These are phyloP conservation scores for Cucurbita maxima DNA, from an alignment of 306 rosid species.

Conservation along the genomic window DNA sequence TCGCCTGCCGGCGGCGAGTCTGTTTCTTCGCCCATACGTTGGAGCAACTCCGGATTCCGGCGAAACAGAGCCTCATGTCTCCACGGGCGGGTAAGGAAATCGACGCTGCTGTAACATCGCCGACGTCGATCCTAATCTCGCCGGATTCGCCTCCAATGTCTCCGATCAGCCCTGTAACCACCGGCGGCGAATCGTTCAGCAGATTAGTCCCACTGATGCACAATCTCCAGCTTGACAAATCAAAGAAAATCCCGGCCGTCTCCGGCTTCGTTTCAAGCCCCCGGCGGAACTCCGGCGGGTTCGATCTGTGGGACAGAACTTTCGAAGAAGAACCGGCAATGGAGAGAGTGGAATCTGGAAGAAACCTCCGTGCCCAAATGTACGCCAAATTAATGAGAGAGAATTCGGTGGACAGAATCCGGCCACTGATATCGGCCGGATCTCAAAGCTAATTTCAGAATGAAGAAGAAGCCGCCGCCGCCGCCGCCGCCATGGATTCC, in stretches of 20 bases:
- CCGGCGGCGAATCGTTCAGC: constrained; percentile 12
- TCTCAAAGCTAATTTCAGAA: constrained; percentile 31
- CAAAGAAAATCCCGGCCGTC: constrained; percentile 4
- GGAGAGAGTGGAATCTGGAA: constrained; percentile 92
- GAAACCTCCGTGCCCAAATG: constrained; percentile 48
- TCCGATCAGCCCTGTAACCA: constrained; percentile 17
- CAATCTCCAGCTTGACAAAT: constrained; percentile 20
- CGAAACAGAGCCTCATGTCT: constrained; percentile 15
- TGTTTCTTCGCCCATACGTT: constrained; percentile 79
- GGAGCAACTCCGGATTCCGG: constrained; percentile 49
- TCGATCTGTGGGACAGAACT: constrained; percentile 23
- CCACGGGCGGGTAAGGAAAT: constrained; percentile 5
- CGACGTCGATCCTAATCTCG: constrained; percentile 13
- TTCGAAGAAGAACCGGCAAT: constrained; percentile 43
- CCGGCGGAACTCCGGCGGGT: not conserved
- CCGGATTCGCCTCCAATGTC: constrained; percentile 47
- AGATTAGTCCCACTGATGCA: constrained; percentile 35
- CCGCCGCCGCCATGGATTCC: not conserved
- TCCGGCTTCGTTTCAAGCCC: constrained; percentile 7
- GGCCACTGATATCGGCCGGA: constrained; percentile 43
- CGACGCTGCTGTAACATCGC: constrained; percentile 9
- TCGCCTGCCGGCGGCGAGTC: constrained; percentile 48
- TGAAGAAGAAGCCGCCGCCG: not conserved
- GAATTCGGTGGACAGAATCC: constrained; percentile 26
- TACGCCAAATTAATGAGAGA: constrained; percentile 55